Conservation (phyloP, 176 grass and related monocot genomes). For the Triticum dicoccoides region DNA sequence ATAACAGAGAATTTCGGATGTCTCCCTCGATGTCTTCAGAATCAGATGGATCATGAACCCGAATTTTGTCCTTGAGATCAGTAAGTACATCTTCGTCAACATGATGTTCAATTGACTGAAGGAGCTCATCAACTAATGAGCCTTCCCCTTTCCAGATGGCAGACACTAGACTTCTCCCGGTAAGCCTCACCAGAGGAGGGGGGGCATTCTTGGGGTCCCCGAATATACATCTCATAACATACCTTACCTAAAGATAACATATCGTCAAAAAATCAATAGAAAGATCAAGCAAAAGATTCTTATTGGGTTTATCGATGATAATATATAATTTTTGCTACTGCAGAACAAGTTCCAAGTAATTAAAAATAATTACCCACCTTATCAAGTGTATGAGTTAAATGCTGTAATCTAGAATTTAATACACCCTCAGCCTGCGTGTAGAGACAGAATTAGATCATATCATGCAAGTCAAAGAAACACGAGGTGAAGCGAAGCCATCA, state of each 20-base stretch:
- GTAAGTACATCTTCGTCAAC: constrained; percentile 67
- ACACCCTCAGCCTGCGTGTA: constrained; percentile 81
- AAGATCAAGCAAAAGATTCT: background rate
- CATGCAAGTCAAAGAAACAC: constrained; percentile 18
- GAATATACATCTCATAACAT: constrained; percentile 80
- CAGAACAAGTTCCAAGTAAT: constrained; percentile 19
- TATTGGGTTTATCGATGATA: background rate
- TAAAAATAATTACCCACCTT: constrained; percentile 54
- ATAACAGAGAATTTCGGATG: constrained; percentile 73
- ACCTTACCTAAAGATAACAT: constrained; percentile 63
- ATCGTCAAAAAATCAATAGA: constrained; percentile 22
- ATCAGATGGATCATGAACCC: constrained; percentile 67
- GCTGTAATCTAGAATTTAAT: constrained; percentile 92
- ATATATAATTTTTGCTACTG: background rate
- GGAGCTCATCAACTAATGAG: constrained; percentile 74
- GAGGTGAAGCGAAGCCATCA: constrained; percentile 14
- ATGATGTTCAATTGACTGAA: constrained; percentile 83
- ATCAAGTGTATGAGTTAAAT: constrained; percentile 89
- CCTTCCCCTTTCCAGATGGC: constrained; percentile 89
- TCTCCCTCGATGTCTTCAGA: constrained; percentile 62
- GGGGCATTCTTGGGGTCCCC: constrained; percentile 85
- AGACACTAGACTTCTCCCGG: constrained; percentile 60
- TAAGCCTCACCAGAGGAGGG: constrained; percentile 79
- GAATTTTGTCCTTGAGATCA: constrained; percentile 80
- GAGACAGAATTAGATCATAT: constrained; percentile 17